Evolutionary conservation across 768 basidiomycete genomes (phyloP), one percentile per base, ranked within the genome.

Genomic region (Boletus sp.): DNA sequence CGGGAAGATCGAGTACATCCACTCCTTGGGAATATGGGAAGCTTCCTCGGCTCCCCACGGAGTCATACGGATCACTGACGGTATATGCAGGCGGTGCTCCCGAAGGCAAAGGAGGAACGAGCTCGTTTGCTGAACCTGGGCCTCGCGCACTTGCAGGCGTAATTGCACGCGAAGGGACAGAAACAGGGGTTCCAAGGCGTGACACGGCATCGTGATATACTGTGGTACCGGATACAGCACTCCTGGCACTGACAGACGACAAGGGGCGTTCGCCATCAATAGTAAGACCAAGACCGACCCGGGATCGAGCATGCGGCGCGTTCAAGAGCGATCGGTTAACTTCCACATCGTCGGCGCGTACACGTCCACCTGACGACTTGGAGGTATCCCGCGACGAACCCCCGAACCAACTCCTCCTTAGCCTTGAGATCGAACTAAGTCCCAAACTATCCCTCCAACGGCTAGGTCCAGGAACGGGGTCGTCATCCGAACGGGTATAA

Each of bases 131-230:
- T 37, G 56, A 41, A 10, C 39, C 47, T 35, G 54, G 49, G 13
- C 58, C 59, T 44, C 69, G 70, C 7, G 42, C 58, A 9, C 67
- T 71, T 4, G 74, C 70, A 34, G 81, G 79, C 2, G 81, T 79
- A 52, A 79, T 47, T 9, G 79, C 82, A 35, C 79, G 71, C 6
- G 75, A 75, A 44, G 78, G 76, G 17, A 71, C 51, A 11, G 65
- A 65, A 7, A 72, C 61, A 21, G 81, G 78, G 3, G 82, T 81
- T 2, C 60, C 69, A 11, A 75, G 68, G 10, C 70, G 69, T 0
- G 84, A 84, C 4, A 68, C 53, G 0, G 87, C 86, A 61, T 88
- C 86, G 56, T 83, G 82, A 59, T 83, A 88, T 3, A 84, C 60
- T 0, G 84, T 86, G 30, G 72, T 77, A 5, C 80, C 84, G 1